Evolutionary conservation across 1,284 basidiomycete species (phyloP), one percentile per base, ranked within the genome.

Genomic region (Apiotrichum siamense): DNA sequence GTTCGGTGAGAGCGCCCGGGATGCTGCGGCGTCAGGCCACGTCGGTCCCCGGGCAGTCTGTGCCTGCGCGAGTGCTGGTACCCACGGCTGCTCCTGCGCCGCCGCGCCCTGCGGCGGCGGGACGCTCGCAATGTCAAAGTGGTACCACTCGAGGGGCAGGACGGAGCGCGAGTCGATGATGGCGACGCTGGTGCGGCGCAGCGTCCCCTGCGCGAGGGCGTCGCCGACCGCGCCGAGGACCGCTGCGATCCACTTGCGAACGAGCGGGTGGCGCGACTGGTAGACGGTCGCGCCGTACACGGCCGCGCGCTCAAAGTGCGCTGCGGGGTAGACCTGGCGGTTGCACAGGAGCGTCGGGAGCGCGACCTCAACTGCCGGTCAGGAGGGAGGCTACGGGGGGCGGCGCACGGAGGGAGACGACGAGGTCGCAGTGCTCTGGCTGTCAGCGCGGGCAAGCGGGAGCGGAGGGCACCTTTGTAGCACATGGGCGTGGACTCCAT

Each of bases 331-430:
- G 42, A 97, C 80, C 56, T 86, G 83, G 23, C 93, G 84, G 23
- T 92, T 82, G 65, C 88, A 94, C 1, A 97, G 79, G 54, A 97
- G 88, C 1, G 85, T 86, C 68, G 97, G 92, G 52, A 96, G 84
- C 2, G 88, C 87, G 23, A 93, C 87, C 70, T 97, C 93, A 61
- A 97, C 90, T 93, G 38, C 17, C 5, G n/a, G 7, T 17, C 39
- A 39, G 21, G n/a, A 49, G 32, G 9, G 6, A 7, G 15, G 36
- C 17, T 29, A 41, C 32, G 29, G 4, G 23, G 13, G 29, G n/a
- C 1, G 35, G 55, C 66, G 25, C 44, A 72, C 69, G 57, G 50
- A 70, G 67, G 0, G 69, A 67, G 7, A 67, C 59, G n/a, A 71
- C 44, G 1, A 62, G 60, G 20, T 69, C 60, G 24, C n/a, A 56